A percentile compares a stretch with the other conserved stretches of the same genome.
Conservation (phyloP, 805 yeast species). For the Zygotorulaspora chibaensis region DNA sequence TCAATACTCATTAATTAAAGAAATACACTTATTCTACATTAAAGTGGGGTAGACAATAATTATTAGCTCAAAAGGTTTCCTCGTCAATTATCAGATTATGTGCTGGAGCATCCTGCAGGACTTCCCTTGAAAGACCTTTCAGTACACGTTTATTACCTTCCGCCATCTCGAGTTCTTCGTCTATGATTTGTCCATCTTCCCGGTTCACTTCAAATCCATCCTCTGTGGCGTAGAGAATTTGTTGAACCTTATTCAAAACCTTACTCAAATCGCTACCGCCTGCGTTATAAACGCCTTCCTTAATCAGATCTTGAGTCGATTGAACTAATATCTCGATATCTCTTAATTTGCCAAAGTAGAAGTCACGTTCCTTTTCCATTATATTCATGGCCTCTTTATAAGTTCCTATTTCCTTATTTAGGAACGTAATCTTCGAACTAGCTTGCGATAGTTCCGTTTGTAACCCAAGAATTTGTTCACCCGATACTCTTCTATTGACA, state of each 20-base stretch:
- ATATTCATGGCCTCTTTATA: slow-evolving; percentile 57
- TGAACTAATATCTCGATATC: slow-evolving; percentile 82
- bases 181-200: slow-evolving; percentile 19
- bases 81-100: slow-evolving; percentile 34
- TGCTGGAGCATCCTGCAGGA: slow-evolving; percentile 13
- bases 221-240: slow-evolving; percentile 72
- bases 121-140: background rate
- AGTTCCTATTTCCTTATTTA: slow-evolving; percentile 49
- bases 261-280: slow-evolving; percentile 36
- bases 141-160: background rate
- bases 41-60: background rate
- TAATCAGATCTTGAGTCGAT: slow-evolving; percentile 51
- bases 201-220: slow-evolving; percentile 72
- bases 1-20: background rate
- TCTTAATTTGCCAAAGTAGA: slow-evolving; percentile 83
- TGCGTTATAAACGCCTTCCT: slow-evolving; percentile 38
- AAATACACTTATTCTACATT: background rate
- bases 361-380: slow-evolving; percentile 78
- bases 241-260: slow-evolving; percentile 60
- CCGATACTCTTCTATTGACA: slow-evolving; percentile 20
- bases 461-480: slow-evolving; percentile 28
- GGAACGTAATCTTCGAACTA: slow-evolving; percentile 35
- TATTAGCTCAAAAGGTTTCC: slow-evolving; percentile 27
- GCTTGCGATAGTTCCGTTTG: slow-evolving; percentile 48
- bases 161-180: slow-evolving; percentile 1